Conservation (phyloP, 257 asterid genomes). For the Prunella vulgaris region DNA sequence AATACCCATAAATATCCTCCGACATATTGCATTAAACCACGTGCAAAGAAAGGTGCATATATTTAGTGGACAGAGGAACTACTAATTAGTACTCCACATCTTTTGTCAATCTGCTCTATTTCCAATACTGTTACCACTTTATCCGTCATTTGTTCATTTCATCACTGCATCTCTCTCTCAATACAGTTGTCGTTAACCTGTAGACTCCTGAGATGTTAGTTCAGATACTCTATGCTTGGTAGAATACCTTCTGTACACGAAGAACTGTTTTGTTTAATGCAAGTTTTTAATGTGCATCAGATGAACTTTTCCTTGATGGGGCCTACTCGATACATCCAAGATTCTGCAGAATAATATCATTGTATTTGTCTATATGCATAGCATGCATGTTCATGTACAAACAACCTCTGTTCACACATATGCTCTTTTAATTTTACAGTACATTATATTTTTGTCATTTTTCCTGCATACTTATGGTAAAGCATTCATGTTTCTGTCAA, state of each 20-base stretch:
- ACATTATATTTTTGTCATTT: neutral
- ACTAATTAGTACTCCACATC: neutral
- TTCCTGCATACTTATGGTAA: neutral
- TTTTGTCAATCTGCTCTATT: neutral
- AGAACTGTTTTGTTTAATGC: neutral
- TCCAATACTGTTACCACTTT: neutral
- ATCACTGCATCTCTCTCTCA: neutral
- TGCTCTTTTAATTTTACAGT: neutral
- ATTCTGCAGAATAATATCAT: neutral
- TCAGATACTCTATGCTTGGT: neutral
- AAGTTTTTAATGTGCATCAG: neutral
- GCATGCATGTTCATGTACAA: neutral
- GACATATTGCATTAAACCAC: too few species aligned
- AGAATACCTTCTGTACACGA: neutral
- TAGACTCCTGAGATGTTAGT: neutral
- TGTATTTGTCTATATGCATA: neutral
- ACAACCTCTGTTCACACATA: neutral
- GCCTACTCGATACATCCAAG: too few species aligned
- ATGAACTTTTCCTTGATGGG: neutral
- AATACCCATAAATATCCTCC: too few species aligned
- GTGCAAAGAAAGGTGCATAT: too few species aligned
- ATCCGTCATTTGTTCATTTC: neutral
- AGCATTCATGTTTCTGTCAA: neutral
- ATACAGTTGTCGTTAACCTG: neutral
- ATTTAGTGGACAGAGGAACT: too few species aligned